Base-by-base conservation (phyloP, 192 early-diverging fungal genomes). In the Backusella circina region DNA sequence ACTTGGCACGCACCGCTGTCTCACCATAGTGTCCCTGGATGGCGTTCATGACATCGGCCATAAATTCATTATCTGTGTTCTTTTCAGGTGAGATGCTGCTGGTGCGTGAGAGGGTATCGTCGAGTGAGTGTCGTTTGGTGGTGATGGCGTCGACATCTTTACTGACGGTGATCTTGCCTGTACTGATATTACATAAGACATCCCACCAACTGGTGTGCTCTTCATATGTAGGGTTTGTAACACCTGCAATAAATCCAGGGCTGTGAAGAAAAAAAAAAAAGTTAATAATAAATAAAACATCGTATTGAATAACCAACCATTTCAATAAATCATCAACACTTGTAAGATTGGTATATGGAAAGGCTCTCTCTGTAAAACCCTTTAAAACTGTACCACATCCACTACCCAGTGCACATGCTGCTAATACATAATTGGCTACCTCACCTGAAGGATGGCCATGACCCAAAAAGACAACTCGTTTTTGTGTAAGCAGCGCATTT, bases 201-300 rank as follows among this genome's bases (percentile, higher is more conserved):
- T 98, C 97, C 95, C 96, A 98, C 95, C 95, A 96, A 67, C 89
- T 84, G 15, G 92, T 87, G 32, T 95, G 91, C 77, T 97, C 94
- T 77, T 97, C 96, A 84, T 97, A 96, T 0, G 93, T 88, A 23
- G 94, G 93, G 80, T 98, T 97, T 1, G 97, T 97, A 5, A 97
- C 95, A n/a, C 97, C 97, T 6, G 97, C 97, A 83, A 98, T 95
- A 82, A 94, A 98, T 1, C 95, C 96, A 21, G 95, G 88, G 69
- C 88, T 89, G 35, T 41, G 30, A 7, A 3, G 21, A 5, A 87
- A 71, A 82, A 80, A 71, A 21, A 70, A 13, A 23, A 77, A 10
- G 44, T 31, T 36, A 16, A 44, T 8, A 37, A 72, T 23, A 26
- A 54, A 38, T 28, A 50, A 67, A 16, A 7, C 18, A 86, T 31